A percentile compares a stretch with the other conserved stretches of the same genome.
Conservation (phyloP, 805 yeast species). For the Metschnikowia dekortorum region DNA sequence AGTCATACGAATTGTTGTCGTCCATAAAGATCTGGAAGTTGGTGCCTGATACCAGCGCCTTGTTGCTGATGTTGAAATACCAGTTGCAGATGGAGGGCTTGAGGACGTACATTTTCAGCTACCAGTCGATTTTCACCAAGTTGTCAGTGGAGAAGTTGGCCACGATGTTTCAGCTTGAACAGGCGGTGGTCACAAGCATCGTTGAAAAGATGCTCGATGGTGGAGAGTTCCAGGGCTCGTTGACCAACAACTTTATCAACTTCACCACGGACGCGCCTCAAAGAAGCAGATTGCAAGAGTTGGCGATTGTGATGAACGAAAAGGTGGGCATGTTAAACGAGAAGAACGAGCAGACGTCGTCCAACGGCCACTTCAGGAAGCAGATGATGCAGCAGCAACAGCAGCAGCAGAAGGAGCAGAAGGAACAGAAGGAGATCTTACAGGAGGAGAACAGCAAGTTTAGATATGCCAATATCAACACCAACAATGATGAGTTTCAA, state of each 20-base stretch:
- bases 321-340: constrained; percentile 74
- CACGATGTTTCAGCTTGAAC: constrained; percentile 59
- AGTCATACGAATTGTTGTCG: constrained; percentile 65
- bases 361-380: constrained; percentile 60
- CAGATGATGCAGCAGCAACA: constrained; percentile 35
- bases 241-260: constrained; percentile 64
- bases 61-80: constrained; percentile 66
- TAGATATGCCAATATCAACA: constrained; percentile 42
- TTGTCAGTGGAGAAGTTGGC: constrained; percentile 67
- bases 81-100: constrained; percentile 87
- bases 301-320: constrained; percentile 80
- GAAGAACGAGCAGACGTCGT: constrained; percentile 77
- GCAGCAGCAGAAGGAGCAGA: constrained; percentile 28
- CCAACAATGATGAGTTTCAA: constrained; percentile 43
- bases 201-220: constrained; percentile 71
- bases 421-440: constrained; percentile 27
- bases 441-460: constrained; percentile 39
- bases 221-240: constrained; percentile 71
- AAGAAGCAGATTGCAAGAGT: constrained; percentile 78
- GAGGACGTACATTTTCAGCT: constrained; percentile 87
- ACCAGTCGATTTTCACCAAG: constrained; percentile 69
- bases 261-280: constrained; percentile 70
- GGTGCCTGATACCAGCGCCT: constrained; percentile 61
- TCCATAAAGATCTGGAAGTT: constrained; percentile 84
- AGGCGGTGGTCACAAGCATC: constrained; percentile 53